Conservation (phyloP, 2,329 filamentous ascomycete species). For the Xylaria sp. region DNA sequence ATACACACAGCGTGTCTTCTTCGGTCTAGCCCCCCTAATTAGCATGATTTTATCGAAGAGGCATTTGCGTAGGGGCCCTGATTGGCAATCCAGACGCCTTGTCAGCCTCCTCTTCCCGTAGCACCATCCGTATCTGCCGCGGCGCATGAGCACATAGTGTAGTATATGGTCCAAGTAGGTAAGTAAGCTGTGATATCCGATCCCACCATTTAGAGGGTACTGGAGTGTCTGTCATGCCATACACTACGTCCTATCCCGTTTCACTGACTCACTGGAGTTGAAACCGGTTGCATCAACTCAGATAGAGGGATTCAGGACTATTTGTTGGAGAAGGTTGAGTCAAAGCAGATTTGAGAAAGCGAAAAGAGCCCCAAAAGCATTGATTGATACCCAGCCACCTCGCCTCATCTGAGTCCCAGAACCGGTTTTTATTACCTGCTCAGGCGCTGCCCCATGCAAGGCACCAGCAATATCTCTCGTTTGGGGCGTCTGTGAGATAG, state of each 20-base stretch:
- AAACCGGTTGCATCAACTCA: constrained; percentile 13
- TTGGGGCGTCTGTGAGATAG: background rate
- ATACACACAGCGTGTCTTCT: background rate
- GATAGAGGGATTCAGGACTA: background rate
- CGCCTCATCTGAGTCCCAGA: constrained; percentile 4
- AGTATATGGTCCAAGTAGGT: background rate
- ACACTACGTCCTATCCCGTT: constrained; percentile 9
- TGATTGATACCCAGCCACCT: background rate
- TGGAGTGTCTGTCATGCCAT: constrained; percentile 10
- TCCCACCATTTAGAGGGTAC: background rate
- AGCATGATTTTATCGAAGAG: constrained; percentile 5
- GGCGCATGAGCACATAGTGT: constrained; percentile 12
- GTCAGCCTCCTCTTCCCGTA: constrained; percentile 30
- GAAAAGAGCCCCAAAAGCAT: background rate
- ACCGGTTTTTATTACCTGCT: background rate
- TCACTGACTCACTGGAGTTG: constrained; percentile 17
- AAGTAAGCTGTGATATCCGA: constrained; percentile 16
- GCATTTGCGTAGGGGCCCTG: constrained; percentile 11
- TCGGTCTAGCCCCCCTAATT: constrained; percentile 17
- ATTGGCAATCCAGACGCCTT: constrained; percentile 33
- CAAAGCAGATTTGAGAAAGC: background rate
- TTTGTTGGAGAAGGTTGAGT: background rate
- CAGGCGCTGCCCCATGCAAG: constrained; percentile 21
- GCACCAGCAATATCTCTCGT: constrained; percentile 19
- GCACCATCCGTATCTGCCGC: constrained; percentile 30